Evolutionary conservation across 495 filamentous ascomycete genomes (phyloP).

Genomic region (Penicillium desertorum): DNA sequence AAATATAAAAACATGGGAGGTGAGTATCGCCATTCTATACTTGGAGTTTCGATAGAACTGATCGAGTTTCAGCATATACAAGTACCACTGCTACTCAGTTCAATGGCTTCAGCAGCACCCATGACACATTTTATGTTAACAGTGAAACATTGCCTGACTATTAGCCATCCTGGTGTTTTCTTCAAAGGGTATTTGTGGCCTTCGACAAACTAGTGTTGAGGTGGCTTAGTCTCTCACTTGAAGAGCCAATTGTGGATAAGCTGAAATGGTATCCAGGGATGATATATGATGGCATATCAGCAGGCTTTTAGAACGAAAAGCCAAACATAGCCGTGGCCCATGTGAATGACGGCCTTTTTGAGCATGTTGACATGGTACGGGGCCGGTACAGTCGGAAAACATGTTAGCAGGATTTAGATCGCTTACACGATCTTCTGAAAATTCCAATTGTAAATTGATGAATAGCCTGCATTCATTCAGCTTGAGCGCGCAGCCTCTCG

Average conservation of each 20-base stretch:
- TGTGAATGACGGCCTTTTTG: background rate
- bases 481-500: conserved; percentile 12
- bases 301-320: too few relatives aligned
- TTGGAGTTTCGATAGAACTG: background rate
- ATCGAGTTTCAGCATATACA: conserved; percentile 24
- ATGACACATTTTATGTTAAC: conserved; percentile 20
- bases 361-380: background rate
- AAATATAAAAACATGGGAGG: conserved; percentile 38
- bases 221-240: too few relatives aligned
- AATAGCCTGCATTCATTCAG: conserved; percentile 18
- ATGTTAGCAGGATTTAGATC: background rate
- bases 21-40: conserved; percentile 10
- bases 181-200: too few relatives aligned
- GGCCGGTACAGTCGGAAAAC: background rate
- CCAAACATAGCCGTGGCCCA: background rate
- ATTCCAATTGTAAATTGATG: conserved; percentile 5
- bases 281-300: too few relatives aligned
- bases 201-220: too few relatives aligned
- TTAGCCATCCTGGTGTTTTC: background rate
- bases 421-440: background rate
- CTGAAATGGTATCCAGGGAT: too few relatives aligned
- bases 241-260: too few relatives aligned
- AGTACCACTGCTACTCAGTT: conserved; percentile 29
- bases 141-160: conserved; percentile 12
- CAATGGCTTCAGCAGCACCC: conserved; percentile 30